Conservation (phyloP, 306 rosid species). For the Benincasa hispida region DNA sequence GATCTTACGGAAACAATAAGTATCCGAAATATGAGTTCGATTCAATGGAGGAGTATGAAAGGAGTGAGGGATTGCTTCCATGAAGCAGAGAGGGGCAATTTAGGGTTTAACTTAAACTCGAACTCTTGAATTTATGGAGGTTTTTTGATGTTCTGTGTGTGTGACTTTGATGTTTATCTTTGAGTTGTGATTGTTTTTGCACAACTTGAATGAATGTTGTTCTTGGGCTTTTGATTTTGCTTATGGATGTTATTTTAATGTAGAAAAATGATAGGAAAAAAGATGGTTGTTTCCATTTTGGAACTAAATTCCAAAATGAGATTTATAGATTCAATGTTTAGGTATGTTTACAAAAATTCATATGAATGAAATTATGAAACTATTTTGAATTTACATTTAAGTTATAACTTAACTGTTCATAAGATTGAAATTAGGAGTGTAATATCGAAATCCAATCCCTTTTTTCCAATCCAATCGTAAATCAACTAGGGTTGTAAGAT, state of each 20-base stretch:
- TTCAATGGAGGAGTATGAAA: conserved; percentile 50
- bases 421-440: too few relatives aligned
- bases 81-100: neutral
- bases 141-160: neutral
- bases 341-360: too few relatives aligned
- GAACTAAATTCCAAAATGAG: neutral
- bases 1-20: conserved; percentile 15
- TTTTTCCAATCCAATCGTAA: too few relatives aligned
- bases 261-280: neutral
- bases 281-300: conserved; percentile 1
- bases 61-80: conserved; percentile 39
- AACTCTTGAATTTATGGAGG: neutral
- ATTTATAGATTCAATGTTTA: neutral
- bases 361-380: too few relatives aligned
- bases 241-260: neutral
- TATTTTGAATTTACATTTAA: too few relatives aligned
- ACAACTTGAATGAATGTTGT: conserved; percentile 2
- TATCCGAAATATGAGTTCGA: conserved; percentile 24
- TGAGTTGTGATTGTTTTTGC: conserved; percentile 6
- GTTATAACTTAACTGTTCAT: too few relatives aligned
- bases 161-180: neutral
- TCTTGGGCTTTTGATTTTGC: neutral
- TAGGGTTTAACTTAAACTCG: neutral
- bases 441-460: too few relatives aligned
- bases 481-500: too few relatives aligned